Base-by-base conservation (phyloP, 2,329 filamentous ascomycete species). In the Xylariaceae sp. region DNA sequence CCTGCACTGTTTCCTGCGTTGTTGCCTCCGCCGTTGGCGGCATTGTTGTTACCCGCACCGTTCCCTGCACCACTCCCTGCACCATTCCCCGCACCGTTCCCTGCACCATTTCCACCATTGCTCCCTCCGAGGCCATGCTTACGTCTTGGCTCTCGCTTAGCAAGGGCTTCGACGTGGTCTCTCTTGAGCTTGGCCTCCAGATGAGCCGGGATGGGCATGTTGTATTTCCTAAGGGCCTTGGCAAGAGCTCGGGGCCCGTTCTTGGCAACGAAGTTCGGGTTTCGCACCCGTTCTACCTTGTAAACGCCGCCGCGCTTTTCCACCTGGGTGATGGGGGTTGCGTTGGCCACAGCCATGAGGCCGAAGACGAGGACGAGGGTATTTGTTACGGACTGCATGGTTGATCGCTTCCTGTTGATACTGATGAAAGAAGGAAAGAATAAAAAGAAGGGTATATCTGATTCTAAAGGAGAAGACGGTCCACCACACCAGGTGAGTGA, bases 191-290 rank as follows among this genome's bases (percentile, higher is more conserved):
- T 55, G 21, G 43, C 48, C 21, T 57, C 47, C 32, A 64, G 48
- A 17, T 45, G 41, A 8, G 55, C 56, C 22, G 61, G 60, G 32
- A 63, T 53, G 2, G 60, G 58, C 61, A 64, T 63, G 25, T 58
- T 56, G 43, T 63, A 64, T 48, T 64, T 64, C 20, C 58, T 52
- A n/a, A 64, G 53, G 14, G 60, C 57, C 45, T 63, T 64, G 14
- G 62, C 45, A 21, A 64, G 48, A 19, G 59, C 54, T 44, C 58
- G 53, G 32, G 60, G 60, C 3, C 61, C 61, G 46, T 64, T 62
- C 20, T 52, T 55, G n/a, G 58, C 57, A 20, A 48, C 52, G 23
- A 50, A 58, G 40, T 57, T 55, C n/a, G 59, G 61, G 38, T 63
- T 64, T 29, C 54, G 23, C 10, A 62, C 56, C 43, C 60, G 55